Percentiles rank a stretch among this genome's conserved stretches.
These are phyloP conservation scores for Boletales sp. DNA, from an alignment of 768 basidiomycete genomes.

Conservation along the genomic window DNA sequence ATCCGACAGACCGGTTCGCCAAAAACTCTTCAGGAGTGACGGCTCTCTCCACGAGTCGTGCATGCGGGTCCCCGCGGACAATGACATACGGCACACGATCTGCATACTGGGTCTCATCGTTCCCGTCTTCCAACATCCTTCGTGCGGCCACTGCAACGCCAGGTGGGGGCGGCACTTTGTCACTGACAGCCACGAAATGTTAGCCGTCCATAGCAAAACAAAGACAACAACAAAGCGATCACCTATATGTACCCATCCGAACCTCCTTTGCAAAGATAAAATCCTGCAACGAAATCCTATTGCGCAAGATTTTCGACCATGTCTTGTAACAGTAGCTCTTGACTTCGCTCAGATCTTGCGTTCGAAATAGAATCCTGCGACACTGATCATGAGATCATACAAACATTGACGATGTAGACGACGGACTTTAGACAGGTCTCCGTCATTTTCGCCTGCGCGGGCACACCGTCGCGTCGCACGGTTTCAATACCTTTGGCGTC, in stretches of 20 bases:
- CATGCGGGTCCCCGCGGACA: slow-evolving; percentile 54
- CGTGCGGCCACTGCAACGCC: slow-evolving; percentile 85
- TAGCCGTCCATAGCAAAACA: not conserved
- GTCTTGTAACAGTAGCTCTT: slow-evolving; percentile 84
- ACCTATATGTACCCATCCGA: slow-evolving; percentile 91
- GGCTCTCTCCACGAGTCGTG: slow-evolving; percentile 71
- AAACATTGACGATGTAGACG: not conserved
- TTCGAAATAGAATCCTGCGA: slow-evolving; percentile 83
- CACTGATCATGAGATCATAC: not conserved
- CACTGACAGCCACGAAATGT: slow-evolving; percentile 42
- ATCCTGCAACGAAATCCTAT: slow-evolving; percentile 82
- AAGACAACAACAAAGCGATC: not conserved
- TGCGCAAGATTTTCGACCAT: slow-evolving; percentile 82
- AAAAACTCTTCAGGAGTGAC: slow-evolving; percentile 70
- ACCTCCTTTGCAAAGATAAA: slow-evolving; percentile 96
- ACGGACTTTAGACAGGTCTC: slow-evolving; percentile 84
- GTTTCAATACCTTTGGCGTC: slow-evolving; percentile 99
- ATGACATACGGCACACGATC: slow-evolving; percentile 94
- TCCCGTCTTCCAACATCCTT: slow-evolving; percentile 67
- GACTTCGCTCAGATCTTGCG: slow-evolving; percentile 83
- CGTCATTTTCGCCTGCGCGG: slow-evolving; percentile 89
- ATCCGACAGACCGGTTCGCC: slow-evolving; percentile 49
- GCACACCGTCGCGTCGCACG: slow-evolving; percentile 87
- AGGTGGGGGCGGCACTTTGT: slow-evolving; percentile 84
- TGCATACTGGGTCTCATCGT: slow-evolving; percentile 86